phyloP scores from a whole-genome alignment of 768 basidiomycete species.

The Tephrocybe rancida region DNA sequence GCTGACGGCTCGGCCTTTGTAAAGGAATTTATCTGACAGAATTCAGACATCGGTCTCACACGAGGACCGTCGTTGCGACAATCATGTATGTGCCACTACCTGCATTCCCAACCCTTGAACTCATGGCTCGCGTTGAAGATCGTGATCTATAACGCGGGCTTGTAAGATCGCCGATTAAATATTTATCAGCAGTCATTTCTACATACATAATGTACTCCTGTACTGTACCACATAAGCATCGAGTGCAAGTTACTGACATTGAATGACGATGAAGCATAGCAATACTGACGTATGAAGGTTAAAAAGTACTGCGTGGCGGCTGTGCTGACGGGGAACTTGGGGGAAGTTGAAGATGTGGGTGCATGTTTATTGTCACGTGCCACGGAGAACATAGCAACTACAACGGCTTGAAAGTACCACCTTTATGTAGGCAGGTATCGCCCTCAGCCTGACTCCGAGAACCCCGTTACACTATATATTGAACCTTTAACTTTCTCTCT shows the following conservation, averaged over 20 bases:
- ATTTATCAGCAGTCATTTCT: too few species aligned
- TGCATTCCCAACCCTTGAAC: not conserved
- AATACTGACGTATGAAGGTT: too few species aligned
- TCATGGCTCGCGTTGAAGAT: not conserved
- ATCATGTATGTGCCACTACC: slow-evolving; percentile 57
- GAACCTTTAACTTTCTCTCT: not conserved
- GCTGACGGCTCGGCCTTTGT: too few species aligned
- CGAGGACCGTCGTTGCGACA: slow-evolving; percentile 76
- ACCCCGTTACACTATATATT: slow-evolving; percentile 4
- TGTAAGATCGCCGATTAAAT: too few species aligned
- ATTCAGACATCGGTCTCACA: slow-evolving; percentile 71
- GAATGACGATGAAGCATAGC: too few species aligned
- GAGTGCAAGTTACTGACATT: too few species aligned
- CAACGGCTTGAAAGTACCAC: not conserved
- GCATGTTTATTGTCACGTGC: slow-evolving; percentile 8
- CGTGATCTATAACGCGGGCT: too few species aligned
- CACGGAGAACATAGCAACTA: slow-evolving; percentile 6
- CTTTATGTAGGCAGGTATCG: slow-evolving; percentile 1
- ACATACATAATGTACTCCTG: too few species aligned
- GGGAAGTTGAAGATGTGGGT: too few species aligned
- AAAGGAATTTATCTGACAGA: slow-evolving; percentile 87
- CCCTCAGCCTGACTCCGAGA: slow-evolving; percentile 15
- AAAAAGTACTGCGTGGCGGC: too few species aligned
- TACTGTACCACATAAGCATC: too few species aligned
- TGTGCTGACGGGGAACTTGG: too few species aligned